Percentiles rank a stretch among this genome's conserved stretches.
Conservation (phyloP, 2,329 filamentous ascomycete genomes). For the Sclerotinia sclerotiorum region DNA sequence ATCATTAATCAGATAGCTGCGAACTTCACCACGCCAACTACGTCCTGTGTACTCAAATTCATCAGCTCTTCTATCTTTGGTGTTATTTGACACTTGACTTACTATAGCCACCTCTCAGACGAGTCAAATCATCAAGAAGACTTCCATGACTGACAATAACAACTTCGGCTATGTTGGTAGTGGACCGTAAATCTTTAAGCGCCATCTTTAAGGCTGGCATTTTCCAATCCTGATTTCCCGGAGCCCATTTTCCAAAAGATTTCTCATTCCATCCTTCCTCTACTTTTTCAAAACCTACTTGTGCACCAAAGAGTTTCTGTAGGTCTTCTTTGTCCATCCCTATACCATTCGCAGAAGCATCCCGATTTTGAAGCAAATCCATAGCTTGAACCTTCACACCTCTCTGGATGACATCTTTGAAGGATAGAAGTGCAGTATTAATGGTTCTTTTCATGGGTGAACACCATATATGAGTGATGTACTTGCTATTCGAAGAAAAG, state of each 20-base stretch:
- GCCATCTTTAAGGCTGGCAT: neutral
- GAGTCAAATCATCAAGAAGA: neutral
- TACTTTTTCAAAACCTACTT: slow-evolving; percentile 1
- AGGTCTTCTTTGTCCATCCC: neutral
- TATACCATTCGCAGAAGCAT: neutral
- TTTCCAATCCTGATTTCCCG: neutral
- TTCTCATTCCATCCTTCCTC: neutral
- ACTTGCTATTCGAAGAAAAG: neutral
- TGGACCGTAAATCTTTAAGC: neutral
- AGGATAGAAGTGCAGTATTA: neutral
- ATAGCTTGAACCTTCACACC: slow-evolving; percentile 1
- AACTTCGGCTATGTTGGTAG: neutral
- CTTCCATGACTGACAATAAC: slow-evolving; percentile 8
- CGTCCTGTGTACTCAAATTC: neutral
- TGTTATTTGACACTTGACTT: neutral
- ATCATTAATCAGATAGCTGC: neutral
- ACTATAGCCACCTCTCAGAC: neutral
- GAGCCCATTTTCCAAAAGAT: neutral
- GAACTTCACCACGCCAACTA: neutral
- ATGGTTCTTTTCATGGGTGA: slow-evolving; percentile 1
- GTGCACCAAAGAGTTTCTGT: neutral
- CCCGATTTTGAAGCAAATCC: neutral
- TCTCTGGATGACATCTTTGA: neutral
- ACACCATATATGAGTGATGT: neutral
- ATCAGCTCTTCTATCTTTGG: neutral